A percentile compares a stretch with the other conserved stretches of the same genome.
These are phyloP conservation scores for Eucalyptus dawsonii DNA, from an alignment of 345 rosid genomes.

Conservation along the genomic window DNA sequence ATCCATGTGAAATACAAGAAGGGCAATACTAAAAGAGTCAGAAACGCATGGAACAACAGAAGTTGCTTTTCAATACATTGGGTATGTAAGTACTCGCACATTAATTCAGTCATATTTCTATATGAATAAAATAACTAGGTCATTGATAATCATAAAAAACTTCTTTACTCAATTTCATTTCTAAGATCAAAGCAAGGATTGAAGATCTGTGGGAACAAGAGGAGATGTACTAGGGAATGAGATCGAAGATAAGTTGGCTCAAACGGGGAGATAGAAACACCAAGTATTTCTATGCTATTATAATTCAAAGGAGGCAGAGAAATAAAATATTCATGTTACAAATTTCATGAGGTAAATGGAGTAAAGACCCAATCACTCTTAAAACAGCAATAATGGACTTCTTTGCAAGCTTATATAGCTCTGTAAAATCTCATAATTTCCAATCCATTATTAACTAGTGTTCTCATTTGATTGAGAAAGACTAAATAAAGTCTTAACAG, in stretches of 20 bases:
- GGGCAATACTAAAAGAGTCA: no score
- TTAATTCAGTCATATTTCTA: no score
- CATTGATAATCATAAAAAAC: no score
- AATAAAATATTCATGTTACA: background rate
- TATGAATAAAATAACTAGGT: no score
- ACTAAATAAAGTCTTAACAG: background rate
- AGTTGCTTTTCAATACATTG: no score
- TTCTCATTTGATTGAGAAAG: background rate
- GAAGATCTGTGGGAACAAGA: no score
- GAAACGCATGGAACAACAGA: rapidly evolving
- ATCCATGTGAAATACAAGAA: no score
- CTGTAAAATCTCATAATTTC: background rate
- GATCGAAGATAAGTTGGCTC: background rate
- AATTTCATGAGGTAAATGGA: background rate
- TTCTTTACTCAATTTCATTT: no score
- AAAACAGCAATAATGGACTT: background rate
- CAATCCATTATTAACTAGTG: background rate
- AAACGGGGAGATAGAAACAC: background rate
- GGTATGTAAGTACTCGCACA: no score
- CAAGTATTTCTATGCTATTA: no score
- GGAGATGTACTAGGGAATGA: background rate
- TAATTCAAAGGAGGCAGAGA: background rate
- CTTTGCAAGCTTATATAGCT: background rate
- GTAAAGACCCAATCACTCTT: background rate
- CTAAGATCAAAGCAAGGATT: background rate